A percentile compares a stretch with the other conserved stretches of the same genome.
phyloP scores from a whole-genome alignment of 495 filamentous ascomycete species.

The Symbiotaphrina buchneri region DNA sequence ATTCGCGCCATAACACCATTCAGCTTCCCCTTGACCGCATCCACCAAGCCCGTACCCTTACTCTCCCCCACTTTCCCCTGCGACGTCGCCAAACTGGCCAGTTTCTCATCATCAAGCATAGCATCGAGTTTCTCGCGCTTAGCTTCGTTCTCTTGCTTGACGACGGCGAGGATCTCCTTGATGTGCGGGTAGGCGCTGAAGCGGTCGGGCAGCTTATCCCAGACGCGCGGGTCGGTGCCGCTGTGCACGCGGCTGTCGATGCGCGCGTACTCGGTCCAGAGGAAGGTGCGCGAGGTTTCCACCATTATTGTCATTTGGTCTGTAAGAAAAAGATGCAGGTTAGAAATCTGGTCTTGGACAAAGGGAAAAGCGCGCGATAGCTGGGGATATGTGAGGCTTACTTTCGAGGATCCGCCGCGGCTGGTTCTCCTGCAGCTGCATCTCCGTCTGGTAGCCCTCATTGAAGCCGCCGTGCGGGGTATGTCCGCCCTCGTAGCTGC shows the following conservation, averaged over 20 bases:
- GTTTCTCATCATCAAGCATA: no score
- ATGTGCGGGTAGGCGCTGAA: no score
- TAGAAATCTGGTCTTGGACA: no score
- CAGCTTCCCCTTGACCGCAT: no score
- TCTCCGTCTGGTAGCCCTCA: slow-evolving; percentile 19
- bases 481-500: slow-evolving; percentile 19
- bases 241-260: slow-evolving; percentile 14
- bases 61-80: no score
- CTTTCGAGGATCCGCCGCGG: slow-evolving; percentile 17
- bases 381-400: slow-evolving; percentile 6
- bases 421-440: slow-evolving; percentile 16
- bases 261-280: slow-evolving; percentile 19
- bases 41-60: no score
- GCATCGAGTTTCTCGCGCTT: no score
- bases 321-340: neutral
- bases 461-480: slow-evolving; percentile 20
- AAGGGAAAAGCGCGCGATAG: no score
- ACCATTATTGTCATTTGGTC: slow-evolving; percentile 18
- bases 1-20: no score
- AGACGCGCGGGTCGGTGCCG: slow-evolving; percentile 18
- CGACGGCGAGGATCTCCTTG: no score
- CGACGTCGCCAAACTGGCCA: no score
- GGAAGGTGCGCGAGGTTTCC: slow-evolving; percentile 17
- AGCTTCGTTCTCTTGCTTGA: no score
- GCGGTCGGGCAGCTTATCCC: slow-evolving; percentile 19